phyloP scores from a whole-genome alignment of 495 filamentous ascomycete genomes.

The Penicillium pulvis region DNA sequence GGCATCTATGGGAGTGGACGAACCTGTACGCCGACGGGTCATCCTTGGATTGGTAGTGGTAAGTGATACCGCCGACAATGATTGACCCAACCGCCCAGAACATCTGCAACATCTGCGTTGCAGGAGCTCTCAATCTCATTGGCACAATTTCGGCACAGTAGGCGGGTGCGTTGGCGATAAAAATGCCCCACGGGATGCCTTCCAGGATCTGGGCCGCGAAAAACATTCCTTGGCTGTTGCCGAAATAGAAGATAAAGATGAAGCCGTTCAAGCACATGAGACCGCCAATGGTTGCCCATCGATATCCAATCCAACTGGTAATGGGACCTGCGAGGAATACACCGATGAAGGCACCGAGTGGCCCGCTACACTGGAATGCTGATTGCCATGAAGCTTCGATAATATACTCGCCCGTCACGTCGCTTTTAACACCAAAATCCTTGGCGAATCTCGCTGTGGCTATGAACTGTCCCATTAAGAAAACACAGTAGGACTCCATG shows the following conservation, averaged over 20 bases:
- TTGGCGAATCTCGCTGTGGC: constrained; percentile 13
- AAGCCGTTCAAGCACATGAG: constrained; percentile 52
- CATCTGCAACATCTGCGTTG: constrained; percentile 53
- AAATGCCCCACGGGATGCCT: constrained; percentile 74
- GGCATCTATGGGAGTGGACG: constrained; percentile 33
- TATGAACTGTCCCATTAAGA: constrained; percentile 36
- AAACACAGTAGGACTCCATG: constrained; percentile 51
- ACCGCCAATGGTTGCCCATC: constrained; percentile 60
- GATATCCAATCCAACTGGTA: constrained; percentile 63
- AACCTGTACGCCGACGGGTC: constrained; percentile 46
- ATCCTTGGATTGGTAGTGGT: constrained; percentile 39
- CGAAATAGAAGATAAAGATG: constrained; percentile 74
- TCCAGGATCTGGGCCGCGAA: constrained; percentile 48
- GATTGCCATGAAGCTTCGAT: constrained; percentile 59
- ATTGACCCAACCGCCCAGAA: constrained; percentile 67
- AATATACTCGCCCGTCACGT: constrained; percentile 30
- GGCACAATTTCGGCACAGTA: constrained; percentile 73
- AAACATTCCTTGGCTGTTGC: constrained; percentile 52
- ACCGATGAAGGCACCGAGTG: constrained; percentile 63
- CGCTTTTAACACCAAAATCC: constrained; percentile 30
- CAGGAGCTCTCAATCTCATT: constrained; percentile 56
- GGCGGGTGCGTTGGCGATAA: constrained; percentile 68
- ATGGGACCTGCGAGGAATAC: constrained; percentile 63
- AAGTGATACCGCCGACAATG: constrained; percentile 47
- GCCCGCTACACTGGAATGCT: constrained; percentile 58